Evolutionary conservation across 225 moss, liverwort and hornwort species (phyloP), one percentile per base, ranked within the genome.

Genomic region (Ulota crispa): DNA sequence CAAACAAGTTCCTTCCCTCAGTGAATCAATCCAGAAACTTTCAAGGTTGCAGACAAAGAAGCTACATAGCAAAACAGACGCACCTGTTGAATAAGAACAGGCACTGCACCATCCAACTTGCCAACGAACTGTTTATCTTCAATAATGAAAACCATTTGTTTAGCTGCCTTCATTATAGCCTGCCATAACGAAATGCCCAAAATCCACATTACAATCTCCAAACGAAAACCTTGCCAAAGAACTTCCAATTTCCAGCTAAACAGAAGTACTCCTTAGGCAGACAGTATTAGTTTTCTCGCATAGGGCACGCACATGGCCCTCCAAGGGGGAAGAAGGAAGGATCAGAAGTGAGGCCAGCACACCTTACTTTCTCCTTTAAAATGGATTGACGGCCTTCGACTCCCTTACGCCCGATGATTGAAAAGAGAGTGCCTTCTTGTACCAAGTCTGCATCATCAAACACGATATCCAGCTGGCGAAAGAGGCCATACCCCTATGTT

Each of bases 361-460:
- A 91, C 91, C 89, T 91, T 91, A 89, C 91, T 89, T 91, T 91
- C 89, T 91, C 91, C 91, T 87, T 91, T 85, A 89, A 73, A 64
- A 91, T 85, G 62, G 91, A 91, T 81, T 89, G 83, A 73, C 89
- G 87, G 60, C 89, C 89, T 74, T 83, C 89, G 64, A 76, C 85
- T 56, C 83, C 87, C 73, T 80, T 91, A 66, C 89, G 89, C 64
- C 91, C 91, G 15, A 91, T 85, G 63, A 91, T 73, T 81, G 91
- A 88, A 87, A 91, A 91, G 28, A 91, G 85, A 52, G 91, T 91
- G 42, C 91, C 89, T 81, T 91, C 91, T 85, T 91, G 91, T 64
- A 91, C 83, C 6, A 73, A 78, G 83, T 91, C 87, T 69, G 91
- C 91, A 85, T 91, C 89, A 79, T 91, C 85, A 77, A 91, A 91